A percentile compares a stretch with the other conserved stretches of the same genome.
phyloP scores from a whole-genome alignment of 2,329 filamentous ascomycete species.

The Lachnellula arida region DNA sequence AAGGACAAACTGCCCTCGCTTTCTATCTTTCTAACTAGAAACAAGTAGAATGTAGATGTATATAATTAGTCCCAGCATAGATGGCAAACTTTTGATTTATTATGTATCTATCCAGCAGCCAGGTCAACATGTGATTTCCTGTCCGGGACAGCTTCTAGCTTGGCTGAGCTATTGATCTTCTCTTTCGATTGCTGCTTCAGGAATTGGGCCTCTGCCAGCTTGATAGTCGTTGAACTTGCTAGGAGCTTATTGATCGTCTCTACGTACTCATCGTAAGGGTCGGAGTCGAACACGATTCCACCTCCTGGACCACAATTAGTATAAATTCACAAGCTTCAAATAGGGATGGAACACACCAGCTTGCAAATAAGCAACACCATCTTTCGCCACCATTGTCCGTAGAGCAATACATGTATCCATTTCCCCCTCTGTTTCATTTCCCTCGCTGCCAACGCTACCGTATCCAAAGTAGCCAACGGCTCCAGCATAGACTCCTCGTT shows the following conservation, averaged over 20 bases:
- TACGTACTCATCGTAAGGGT: conserved; percentile 86
- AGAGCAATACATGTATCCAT: conserved; percentile 79
- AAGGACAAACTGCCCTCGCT: not conserved
- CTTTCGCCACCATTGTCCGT: conserved; percentile 91
- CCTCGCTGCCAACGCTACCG: conserved; percentile 61
- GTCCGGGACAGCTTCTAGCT: not conserved
- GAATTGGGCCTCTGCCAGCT: conserved; percentile 65
- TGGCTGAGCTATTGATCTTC: conserved; percentile 6
- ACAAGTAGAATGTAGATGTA: not conserved
- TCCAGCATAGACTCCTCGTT: conserved; percentile 90
- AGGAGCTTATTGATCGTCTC: conserved; percentile 97
- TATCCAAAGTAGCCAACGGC: conserved; percentile 98
- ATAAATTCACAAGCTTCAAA: not conserved
- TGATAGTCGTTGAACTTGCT: conserved; percentile 85
- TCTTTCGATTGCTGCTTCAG: conserved; percentile 13
- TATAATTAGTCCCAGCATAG: not conserved
- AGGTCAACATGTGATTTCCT: conserved; percentile 22
- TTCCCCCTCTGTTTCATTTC: conserved; percentile 64
- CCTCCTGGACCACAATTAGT: conserved; percentile 47
- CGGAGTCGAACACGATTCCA: conserved; percentile 91
- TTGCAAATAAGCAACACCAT: conserved; percentile 87
- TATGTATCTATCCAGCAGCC: conserved; percentile 15
- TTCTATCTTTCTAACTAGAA: not conserved
- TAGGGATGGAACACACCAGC: conserved; percentile 43
- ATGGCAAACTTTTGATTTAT: not conserved